phyloP scores from a whole-genome alignment of 2,329 filamentous ascomycete genomes.

The Chaetothyriales sp. region DNA sequence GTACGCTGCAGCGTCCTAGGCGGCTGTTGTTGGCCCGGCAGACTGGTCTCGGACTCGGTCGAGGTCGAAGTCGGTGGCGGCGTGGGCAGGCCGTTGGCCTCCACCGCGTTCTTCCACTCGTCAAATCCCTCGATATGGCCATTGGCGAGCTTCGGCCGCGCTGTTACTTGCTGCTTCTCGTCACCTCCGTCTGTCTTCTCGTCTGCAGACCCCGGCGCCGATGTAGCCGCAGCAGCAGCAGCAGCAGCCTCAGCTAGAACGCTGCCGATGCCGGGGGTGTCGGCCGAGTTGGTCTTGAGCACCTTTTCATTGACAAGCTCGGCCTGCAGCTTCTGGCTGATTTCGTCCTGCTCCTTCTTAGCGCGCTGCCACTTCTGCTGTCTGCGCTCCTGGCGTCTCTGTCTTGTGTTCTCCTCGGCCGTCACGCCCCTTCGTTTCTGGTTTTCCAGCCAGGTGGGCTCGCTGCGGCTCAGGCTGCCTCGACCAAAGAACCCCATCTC shows the following conservation, averaged over 20 bases:
- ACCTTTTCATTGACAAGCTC: constrained; percentile 25
- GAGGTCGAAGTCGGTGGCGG: constrained; percentile 17
- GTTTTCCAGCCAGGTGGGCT: constrained; percentile 79
- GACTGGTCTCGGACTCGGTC: constrained; percentile 11
- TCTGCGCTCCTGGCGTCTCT: constrained; percentile 63
- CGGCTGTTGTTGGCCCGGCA: constrained; percentile 7
- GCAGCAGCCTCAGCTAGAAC: constrained; percentile 14
- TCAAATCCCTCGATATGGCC: constrained; percentile 13
- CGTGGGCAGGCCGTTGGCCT: constrained; percentile 16
- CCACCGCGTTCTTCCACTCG: constrained; percentile 15
- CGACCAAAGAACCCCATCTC: constrained; percentile 97
- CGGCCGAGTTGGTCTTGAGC: constrained; percentile 13
- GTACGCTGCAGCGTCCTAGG: constrained; percentile 11
- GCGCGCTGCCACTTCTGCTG: constrained; percentile 84
- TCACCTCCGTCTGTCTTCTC: constrained; percentile 4
- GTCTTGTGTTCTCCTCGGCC: constrained; percentile 65
- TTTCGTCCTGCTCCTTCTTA: constrained; percentile 68
- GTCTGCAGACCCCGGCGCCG: neutral
- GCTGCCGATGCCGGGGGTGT: constrained; percentile 13
- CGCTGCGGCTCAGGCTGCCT: constrained; percentile 79
- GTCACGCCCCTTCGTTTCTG: constrained; percentile 66
- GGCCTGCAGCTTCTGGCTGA: constrained; percentile 53
- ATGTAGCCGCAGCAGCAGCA: constrained; percentile 3
- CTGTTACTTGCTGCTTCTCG: constrained; percentile 4
- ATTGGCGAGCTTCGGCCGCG: neutral